Percentiles rank a stretch among this genome's conserved stretches.
Evolutionary conservation across 805 yeast species (phyloP).

Genomic region (Zygosaccharomyces pseudorouxii): DNA sequence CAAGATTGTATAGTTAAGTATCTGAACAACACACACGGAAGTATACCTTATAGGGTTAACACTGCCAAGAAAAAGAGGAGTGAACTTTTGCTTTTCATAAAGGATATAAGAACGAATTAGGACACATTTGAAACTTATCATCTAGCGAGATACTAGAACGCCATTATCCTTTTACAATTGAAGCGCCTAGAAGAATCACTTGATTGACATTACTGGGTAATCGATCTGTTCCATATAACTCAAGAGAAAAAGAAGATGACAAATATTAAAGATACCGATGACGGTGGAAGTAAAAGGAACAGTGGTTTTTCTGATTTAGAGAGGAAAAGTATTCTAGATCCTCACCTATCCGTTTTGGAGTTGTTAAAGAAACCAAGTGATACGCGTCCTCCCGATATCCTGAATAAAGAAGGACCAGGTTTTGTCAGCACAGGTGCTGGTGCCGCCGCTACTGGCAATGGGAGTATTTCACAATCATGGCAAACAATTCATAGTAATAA

Average conservation of each 20-base stretch:
- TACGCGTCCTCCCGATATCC: constrained; percentile 1
- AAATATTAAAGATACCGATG: not conserved
- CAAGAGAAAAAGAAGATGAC: not conserved
- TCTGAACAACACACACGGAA: not conserved
- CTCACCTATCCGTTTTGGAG: constrained; percentile 31
- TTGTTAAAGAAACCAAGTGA: constrained; percentile 18
- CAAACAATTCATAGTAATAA: constrained; percentile 24
- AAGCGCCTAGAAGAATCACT: constrained; percentile 1
- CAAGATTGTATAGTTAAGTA: not conserved
- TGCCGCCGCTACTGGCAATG: not conserved
- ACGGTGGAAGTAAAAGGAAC: not conserved
- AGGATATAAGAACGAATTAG: no score
- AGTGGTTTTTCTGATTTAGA: constrained; percentile 4
- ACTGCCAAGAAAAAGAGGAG: not conserved
- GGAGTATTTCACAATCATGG: constrained; percentile 32
- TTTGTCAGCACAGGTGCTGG: not conserved
- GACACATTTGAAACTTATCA: no score
- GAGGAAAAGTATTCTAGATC: constrained; percentile 26
- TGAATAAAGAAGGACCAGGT: not conserved
- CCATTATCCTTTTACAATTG: constrained; percentile 1
- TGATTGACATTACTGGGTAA: not conserved
- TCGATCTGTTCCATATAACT: not conserved
- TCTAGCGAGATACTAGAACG: no score
- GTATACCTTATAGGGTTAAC: not conserved
- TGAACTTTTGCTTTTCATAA: no score